A percentile compares a stretch with the other conserved stretches of the same genome.
Evolutionary conservation across 2,329 filamentous ascomycete species (phyloP).

Genomic region (Verticillium zaregamsianum): DNA sequence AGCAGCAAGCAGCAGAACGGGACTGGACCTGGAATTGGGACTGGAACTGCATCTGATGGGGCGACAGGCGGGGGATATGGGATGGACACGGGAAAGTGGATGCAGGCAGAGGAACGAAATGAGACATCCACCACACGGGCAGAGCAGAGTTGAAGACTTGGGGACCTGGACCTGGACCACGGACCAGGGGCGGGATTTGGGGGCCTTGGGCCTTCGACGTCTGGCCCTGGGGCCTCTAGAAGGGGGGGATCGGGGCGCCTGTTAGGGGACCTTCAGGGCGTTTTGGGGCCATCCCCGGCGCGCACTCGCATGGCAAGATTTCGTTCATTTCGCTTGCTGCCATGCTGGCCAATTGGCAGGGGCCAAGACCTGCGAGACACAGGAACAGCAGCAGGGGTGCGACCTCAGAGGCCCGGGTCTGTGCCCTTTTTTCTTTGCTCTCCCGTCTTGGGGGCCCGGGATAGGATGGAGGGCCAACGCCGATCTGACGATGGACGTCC

Average conservation of each 20-base stretch:
- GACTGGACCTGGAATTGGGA: background rate
- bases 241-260: background rate
- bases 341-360: background rate
- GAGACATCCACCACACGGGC: conserved; percentile 2
- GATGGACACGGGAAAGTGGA: background rate
- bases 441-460: background rate
- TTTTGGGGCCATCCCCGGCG: background rate
- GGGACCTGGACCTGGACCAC: background rate
- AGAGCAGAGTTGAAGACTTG: background rate
- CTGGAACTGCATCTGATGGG: background rate
- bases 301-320: conserved; percentile 11
- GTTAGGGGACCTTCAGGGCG: background rate
- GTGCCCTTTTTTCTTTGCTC: background rate
- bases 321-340: background rate
- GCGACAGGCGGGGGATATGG: background rate
- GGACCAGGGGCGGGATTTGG: background rate
- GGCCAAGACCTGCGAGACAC: background rate
- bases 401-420: background rate
- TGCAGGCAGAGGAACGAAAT: background rate
- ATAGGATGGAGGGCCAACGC: background rate
- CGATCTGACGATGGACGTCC: background rate
- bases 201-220: background rate
- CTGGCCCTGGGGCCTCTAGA: background rate
- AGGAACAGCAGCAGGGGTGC: background rate
- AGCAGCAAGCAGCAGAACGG: background rate